Base-by-base conservation (phyloP, 371 early-diverging fungal species). In the Rhizopus arrhizus region DNA sequence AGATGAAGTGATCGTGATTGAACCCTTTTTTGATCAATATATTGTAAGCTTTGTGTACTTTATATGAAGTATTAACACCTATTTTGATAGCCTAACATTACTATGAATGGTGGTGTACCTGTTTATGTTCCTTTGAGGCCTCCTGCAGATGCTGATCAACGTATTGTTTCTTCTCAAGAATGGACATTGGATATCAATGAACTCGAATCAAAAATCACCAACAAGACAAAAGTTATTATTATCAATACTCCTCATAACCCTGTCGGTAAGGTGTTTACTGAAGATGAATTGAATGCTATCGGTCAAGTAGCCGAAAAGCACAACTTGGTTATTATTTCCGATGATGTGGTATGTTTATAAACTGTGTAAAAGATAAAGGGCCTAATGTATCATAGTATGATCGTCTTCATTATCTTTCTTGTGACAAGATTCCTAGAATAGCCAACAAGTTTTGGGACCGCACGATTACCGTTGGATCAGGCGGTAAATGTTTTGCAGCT, bases 211-310 rank as follows among this genome's bases (percentile, higher is more conserved):
- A 91, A 91, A 56, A 82, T 96, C 58, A 92, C 87, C 0, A 74
- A 85, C 4, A 81, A 80, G 43, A 93, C 96, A 45, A 94, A 92
- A 82, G 88, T 95, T 65, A 82, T 97, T 59, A 89, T 97, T 6
- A 60, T 97, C 70, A 97, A 96, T 73, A 97, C 95, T 28, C 98
- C 98, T 31, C 94, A 97, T 77, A 97, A 97, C 73, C 98, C 98
- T 5, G 85, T 95, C 13, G 95, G 95, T 28, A 91, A 92, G 65
- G 89, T 91, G 22, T 96, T 93, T 70, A 82, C 87, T 13, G 81
- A 87, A 47, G 81, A 86, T 13, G 98, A 97, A 69, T 76, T 97
- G 42, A 68, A 72, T 54, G 86, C 80, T 36, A 91, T 97, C 62
- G 95, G 91, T 13, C 72, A 80, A 35, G 71, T 97, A 13, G 95